Evolutionary conservation across 306 rosid species (phyloP).

Genomic region (Malus sylvestris): DNA sequence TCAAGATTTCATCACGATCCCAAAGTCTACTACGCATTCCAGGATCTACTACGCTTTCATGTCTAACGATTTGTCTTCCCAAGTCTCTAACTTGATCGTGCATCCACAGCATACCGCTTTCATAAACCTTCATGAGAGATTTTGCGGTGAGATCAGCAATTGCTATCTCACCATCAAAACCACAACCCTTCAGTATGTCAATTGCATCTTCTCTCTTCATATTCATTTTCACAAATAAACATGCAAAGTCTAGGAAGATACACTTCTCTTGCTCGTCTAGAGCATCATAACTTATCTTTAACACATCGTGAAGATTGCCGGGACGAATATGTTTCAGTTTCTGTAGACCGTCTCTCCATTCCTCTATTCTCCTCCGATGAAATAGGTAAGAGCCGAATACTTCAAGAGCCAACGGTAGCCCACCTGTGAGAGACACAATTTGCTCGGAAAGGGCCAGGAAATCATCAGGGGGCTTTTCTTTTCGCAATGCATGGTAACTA

Average conservation of each 20-base stretch:
- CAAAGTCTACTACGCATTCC: conserved; percentile 55
- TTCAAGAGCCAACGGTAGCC: conserved; percentile 64
- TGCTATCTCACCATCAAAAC: conserved; percentile 41
- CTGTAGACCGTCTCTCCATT: conserved; percentile 41
- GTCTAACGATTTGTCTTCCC: conserved; percentile 55
- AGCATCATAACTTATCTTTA: conserved; percentile 46
- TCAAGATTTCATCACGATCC: conserved; percentile 44
- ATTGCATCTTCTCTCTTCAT: conserved; percentile 37
- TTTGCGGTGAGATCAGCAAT: conserved; percentile 28
- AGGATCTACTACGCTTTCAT: conserved; percentile 23
- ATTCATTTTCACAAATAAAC: conserved; percentile 38
- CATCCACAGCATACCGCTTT: conserved; percentile 37
- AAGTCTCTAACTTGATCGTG: conserved; percentile 68
- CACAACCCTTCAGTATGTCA: conserved; percentile 54
- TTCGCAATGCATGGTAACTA: conserved; percentile 48
- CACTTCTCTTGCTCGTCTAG: conserved; percentile 42
- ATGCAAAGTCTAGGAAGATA: conserved; percentile 54
- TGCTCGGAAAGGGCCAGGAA: conserved; percentile 21
- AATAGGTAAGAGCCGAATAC: conserved; percentile 51
- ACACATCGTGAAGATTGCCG: conserved; percentile 40
- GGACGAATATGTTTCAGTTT: conserved; percentile 40
- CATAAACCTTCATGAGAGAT: conserved; percentile 45
- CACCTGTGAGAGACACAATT: conserved; percentile 49
- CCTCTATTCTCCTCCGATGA: conserved; percentile 33
- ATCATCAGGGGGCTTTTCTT: conserved; percentile 22